phyloP scores from a whole-genome alignment of 2,329 filamentous ascomycete genomes.

The Leptodontidium sp. region DNA sequence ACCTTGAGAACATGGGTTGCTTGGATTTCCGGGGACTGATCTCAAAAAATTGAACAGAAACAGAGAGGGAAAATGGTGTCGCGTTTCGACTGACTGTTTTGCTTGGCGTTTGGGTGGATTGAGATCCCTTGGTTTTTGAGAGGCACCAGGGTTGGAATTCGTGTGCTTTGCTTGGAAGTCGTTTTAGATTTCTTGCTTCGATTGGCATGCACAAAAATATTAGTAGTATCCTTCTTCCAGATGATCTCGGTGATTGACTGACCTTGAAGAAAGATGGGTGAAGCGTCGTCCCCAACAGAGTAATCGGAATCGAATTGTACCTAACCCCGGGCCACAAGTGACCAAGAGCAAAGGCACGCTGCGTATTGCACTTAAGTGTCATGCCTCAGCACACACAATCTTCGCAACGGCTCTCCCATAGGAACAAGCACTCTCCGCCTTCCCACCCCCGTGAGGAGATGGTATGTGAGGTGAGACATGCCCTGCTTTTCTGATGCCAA shows the following conservation, averaged over 20 bases:
- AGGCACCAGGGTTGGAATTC: background rate
- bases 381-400: constrained; percentile 75
- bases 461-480: constrained; percentile 46
- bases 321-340: constrained; percentile 33
- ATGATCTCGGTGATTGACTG: constrained; percentile 29
- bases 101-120: background rate
- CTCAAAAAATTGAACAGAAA: background rate
- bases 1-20: background rate
- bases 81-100: background rate
- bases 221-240: constrained; percentile 47
- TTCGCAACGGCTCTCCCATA: constrained; percentile 95
- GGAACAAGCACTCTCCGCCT: constrained; percentile 56
- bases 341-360: constrained; percentile 64
- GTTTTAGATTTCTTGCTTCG: constrained; percentile 9
- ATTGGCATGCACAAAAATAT: constrained; percentile 28
- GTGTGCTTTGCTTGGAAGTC: background rate
- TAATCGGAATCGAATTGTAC: constrained; percentile 53
- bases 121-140: background rate
- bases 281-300: constrained; percentile 49
- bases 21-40: background rate
- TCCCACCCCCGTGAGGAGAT: constrained; percentile 38
- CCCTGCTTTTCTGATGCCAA: constrained; percentile 93
- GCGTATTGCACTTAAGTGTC: constrained; percentile 97
- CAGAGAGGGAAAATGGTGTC: background rate
- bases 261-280: constrained; percentile 43